Conservation (phyloP, 345 rosid genomes). For the Dipteronia dyeriana region DNA sequence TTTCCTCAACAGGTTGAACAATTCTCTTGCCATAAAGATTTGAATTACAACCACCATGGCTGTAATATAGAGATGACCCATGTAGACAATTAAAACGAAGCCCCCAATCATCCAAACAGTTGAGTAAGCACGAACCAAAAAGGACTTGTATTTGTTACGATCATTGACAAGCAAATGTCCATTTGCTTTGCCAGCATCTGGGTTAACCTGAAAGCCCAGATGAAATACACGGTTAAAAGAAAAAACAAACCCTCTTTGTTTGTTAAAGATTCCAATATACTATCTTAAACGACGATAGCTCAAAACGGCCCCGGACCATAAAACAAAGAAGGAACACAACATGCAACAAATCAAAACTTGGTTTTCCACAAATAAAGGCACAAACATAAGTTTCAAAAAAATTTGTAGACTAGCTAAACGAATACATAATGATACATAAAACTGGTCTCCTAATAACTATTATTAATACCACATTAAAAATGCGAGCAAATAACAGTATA, state of each 20-base stretch:
- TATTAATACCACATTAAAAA: not conserved
- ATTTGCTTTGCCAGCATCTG: constrained; percentile 59
- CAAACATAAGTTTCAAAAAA: not conserved
- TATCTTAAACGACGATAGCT: not conserved
- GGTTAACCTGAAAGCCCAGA: constrained; percentile 42
- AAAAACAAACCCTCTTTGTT: not conserved
- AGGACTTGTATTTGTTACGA: constrained; percentile 71
- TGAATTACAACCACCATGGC: constrained; percentile 97
- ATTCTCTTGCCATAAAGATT: constrained; percentile 89
- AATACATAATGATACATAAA: not conserved
- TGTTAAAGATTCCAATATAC: not conserved
- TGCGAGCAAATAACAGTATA: not conserved
- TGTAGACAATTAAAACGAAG: constrained; percentile 74
- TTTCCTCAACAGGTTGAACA: constrained; percentile 81
- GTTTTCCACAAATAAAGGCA: not conserved
- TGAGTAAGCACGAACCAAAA: constrained; percentile 76
- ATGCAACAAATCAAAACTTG: not conserved
- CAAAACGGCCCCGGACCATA: not conserved
- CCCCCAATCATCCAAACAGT: constrained; percentile 94
- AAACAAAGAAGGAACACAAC: no score
- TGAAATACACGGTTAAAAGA: constrained; percentile 6
- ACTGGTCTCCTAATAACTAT: not conserved
- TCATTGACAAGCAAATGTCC: constrained; percentile 72
- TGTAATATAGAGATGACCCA: constrained; percentile 97
- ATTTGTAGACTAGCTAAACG: not conserved